A percentile compares a stretch with the other conserved stretches of the same genome.
Evolutionary conservation across 2,329 filamentous ascomycete genomes (phyloP).

Genomic region (Mariannaea elegans): DNA sequence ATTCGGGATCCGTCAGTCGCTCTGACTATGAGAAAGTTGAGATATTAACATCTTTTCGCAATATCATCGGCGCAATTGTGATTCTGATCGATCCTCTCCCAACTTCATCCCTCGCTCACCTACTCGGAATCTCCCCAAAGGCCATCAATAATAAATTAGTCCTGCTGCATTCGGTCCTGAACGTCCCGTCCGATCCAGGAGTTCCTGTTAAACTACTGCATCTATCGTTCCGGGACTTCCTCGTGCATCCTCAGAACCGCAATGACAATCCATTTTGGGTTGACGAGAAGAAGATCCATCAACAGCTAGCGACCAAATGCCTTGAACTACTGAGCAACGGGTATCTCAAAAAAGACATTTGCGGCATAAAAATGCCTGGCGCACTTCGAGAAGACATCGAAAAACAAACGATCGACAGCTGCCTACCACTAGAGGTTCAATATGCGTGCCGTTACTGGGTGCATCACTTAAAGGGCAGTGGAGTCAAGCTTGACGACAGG

Average conservation of each 20-base stretch:
- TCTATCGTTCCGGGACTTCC: slow-evolving; percentile 50
- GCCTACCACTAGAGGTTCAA: not conserved
- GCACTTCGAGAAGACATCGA: no score
- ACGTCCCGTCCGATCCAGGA: not conserved
- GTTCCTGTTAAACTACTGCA: slow-evolving; percentile 22
- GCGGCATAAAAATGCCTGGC: no score
- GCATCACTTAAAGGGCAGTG: slow-evolving; percentile 42
- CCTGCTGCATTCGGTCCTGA: slow-evolving; percentile 23
- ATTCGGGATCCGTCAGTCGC: not conserved
- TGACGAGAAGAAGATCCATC: not conserved
- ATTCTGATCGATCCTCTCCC: slow-evolving; percentile 23
- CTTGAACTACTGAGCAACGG: not conserved
- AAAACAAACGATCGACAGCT: no score
- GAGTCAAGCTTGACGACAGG: slow-evolving; percentile 37
- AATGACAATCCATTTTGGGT: not conserved
- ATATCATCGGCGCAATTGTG: slow-evolving; percentile 2
- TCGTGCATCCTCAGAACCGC: slow-evolving; percentile 29
- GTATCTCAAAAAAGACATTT: no score
- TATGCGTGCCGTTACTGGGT: slow-evolving; percentile 49
- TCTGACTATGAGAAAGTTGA: not conserved
- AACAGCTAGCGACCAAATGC: not conserved
- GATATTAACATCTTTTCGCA: not conserved
- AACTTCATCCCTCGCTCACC: slow-evolving; percentile 27
- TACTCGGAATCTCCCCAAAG: slow-evolving; percentile 30
- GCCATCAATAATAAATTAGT: slow-evolving; percentile 31